Evolutionary conservation across 768 basidiomycete genomes (phyloP).

Genomic region (Trametes cinnabarina): DNA sequence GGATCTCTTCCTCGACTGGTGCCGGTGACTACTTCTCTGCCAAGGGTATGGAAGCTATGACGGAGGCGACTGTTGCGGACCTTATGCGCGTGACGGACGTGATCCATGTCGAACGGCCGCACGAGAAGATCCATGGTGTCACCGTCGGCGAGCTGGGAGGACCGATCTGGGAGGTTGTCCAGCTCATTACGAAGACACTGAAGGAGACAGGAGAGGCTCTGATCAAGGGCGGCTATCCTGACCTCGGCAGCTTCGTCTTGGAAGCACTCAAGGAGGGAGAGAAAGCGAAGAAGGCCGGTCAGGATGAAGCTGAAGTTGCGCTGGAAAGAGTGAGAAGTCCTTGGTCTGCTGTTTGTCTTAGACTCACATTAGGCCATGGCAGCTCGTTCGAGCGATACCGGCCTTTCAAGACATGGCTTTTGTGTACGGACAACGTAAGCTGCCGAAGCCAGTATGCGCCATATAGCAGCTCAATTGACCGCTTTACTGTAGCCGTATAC

Average conservation of each 20-base stretch:
- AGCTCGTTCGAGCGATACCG: slow-evolving; percentile 78
- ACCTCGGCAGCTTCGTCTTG: slow-evolving; percentile 73
- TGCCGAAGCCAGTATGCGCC: slow-evolving; percentile 5
- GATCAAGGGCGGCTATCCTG: slow-evolving; percentile 55
- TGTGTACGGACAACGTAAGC: slow-evolving; percentile 62
- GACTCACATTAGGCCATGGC: background rate
- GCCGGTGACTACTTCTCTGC: slow-evolving; percentile 60
- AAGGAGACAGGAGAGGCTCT: slow-evolving; percentile 74
- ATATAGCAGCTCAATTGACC: background rate
- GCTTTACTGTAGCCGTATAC: slow-evolving; percentile 58
- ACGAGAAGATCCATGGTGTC: slow-evolving; percentile 66
- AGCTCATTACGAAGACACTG: slow-evolving; percentile 57
- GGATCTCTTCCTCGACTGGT: slow-evolving; percentile 59
- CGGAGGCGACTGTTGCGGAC: slow-evolving; percentile 60
- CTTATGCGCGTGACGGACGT: slow-evolving; percentile 58
- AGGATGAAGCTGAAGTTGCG: slow-evolving; percentile 24
- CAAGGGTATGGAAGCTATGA: slow-evolving; percentile 57
- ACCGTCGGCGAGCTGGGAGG: slow-evolving; percentile 76
- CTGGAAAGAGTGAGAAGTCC: slow-evolving; percentile 23
- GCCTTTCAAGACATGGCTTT: slow-evolving; percentile 77
- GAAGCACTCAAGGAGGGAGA: slow-evolving; percentile 58
- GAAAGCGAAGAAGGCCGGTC: slow-evolving; percentile 17
- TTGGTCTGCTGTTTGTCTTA: too few species aligned
- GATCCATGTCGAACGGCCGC: slow-evolving; percentile 67
- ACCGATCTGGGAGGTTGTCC: slow-evolving; percentile 69